Conservation (phyloP, 2,329 filamentous ascomycete species). For the Orbilia oligospora region DNA sequence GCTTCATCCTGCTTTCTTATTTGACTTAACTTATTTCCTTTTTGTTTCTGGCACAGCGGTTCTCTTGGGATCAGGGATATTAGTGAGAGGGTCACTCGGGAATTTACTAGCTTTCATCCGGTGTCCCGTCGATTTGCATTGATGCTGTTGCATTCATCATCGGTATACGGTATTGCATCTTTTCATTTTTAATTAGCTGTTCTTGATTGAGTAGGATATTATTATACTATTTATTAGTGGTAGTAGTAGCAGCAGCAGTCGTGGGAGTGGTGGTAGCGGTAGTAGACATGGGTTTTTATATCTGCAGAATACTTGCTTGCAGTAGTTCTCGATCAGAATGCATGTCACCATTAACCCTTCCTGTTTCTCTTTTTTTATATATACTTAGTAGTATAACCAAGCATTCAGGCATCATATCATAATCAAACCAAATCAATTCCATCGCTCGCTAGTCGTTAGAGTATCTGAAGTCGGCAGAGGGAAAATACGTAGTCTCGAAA, state of each 20-base stretch:
- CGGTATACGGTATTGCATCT: constrained; percentile 25
- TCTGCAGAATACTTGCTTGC: constrained; percentile 2
- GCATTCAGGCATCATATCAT: constrained; percentile 6
- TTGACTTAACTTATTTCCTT: background rate
- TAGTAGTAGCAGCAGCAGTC: background rate
- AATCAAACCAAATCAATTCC: background rate
- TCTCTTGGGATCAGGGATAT: constrained; percentile 29
- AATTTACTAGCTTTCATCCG: constrained; percentile 33
- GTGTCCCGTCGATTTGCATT: constrained; percentile 22
- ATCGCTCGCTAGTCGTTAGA: background rate
- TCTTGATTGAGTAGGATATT: constrained; percentile 10
- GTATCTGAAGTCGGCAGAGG: background rate
- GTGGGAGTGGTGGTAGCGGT: background rate
- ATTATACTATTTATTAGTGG: background rate
- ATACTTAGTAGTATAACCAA: too few species aligned
- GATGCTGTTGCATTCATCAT: constrained; percentile 17
- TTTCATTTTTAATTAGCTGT: constrained; percentile 20
- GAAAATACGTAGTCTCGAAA: background rate
- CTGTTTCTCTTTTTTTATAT: background rate
- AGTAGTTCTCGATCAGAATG: background rate
- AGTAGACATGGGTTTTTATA: background rate
- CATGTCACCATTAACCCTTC: constrained; percentile 5
- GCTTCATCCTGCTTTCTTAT: constrained; percentile 16
- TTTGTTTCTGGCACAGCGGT: constrained; percentile 14
- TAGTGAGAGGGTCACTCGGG: constrained; percentile 15